phyloP scores from a whole-genome alignment of 805 yeast genomes.

The Jamesozyma piceae region DNA sequence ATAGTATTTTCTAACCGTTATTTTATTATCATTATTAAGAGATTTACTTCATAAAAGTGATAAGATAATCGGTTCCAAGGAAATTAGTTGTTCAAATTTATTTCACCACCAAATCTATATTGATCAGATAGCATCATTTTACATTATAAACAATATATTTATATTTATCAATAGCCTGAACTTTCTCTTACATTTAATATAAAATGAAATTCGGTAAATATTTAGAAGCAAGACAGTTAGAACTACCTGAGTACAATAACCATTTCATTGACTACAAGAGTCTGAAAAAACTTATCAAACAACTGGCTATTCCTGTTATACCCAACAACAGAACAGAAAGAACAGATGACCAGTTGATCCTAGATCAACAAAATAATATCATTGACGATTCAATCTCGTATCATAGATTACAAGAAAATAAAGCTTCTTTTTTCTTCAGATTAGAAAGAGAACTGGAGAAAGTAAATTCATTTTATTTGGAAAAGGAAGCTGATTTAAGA shows the following conservation, averaged over 20 bases:
- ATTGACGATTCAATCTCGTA: conserved; percentile 34
- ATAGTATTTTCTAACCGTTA: too few relatives aligned
- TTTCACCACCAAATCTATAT: too few relatives aligned
- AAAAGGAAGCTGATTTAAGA: conserved; percentile 81
- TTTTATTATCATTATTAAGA: too few relatives aligned
- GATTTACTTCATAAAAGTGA: too few relatives aligned
- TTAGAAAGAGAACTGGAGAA: conserved; percentile 92
- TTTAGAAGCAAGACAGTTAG: conserved; percentile 86
- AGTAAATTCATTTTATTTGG: conserved; percentile 84
- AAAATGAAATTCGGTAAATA: conserved; percentile 86
- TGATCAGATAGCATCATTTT: too few relatives aligned
- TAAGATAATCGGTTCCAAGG: too few relatives aligned
- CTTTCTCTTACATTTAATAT: neutral
- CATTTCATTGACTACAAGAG: conserved; percentile 93
- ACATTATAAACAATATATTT: too few relatives aligned
- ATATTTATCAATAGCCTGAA: too few relatives aligned
- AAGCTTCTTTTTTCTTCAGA: conserved; percentile 77
- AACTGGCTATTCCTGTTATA: conserved; percentile 44
- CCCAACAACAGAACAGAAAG: conserved; percentile 5
- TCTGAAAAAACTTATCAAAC: conserved; percentile 81
- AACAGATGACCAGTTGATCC: neutral
- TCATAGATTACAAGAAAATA: conserved; percentile 69
- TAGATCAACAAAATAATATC: neutral
- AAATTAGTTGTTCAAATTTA: too few relatives aligned
- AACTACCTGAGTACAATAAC: conserved; percentile 89